Evolutionary conservation across 768 basidiomycete genomes (phyloP).

Genomic region (Rhodotorula toruloides): DNA sequence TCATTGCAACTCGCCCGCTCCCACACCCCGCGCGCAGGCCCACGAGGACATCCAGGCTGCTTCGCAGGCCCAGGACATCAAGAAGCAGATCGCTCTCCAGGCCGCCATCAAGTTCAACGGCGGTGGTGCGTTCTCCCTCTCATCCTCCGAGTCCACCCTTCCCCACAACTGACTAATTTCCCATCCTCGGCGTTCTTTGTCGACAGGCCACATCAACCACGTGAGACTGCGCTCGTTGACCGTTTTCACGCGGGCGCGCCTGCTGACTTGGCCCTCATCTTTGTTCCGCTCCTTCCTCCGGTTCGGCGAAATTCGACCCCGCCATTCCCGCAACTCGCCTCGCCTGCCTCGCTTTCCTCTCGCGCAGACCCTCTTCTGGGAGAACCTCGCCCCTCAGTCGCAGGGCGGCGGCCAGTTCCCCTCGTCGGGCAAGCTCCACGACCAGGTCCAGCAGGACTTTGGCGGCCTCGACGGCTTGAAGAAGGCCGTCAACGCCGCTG

Average conservation of each 20-base stretch:
- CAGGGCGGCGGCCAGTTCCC: slow-evolving; percentile 54
- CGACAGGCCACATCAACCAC: slow-evolving; percentile 79
- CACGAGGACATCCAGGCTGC: slow-evolving; percentile 70
- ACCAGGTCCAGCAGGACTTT: slow-evolving; percentile 72
- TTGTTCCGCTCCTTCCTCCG: no score
- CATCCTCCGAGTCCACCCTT: background rate
- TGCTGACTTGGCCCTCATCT: no score
- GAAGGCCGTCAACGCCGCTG: slow-evolving; percentile 75
- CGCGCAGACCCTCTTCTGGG: slow-evolving; percentile 77
- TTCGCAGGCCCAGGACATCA: slow-evolving; percentile 54
- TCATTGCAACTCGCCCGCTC: background rate
- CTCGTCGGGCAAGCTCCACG: slow-evolving; percentile 55
- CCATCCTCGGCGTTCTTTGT: background rate
- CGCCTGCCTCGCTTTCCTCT: background rate
- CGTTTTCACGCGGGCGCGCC: no score
- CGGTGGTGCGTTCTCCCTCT: slow-evolving; percentile 53
- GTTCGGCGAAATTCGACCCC: no score
- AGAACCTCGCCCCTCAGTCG: slow-evolving; percentile 75
- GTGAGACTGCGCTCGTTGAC: slow-evolving; percentile 44
- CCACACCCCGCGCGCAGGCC: slow-evolving; percentile 49
- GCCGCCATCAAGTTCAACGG: slow-evolving; percentile 94
- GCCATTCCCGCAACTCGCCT: accelerated
- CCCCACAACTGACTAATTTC: slow-evolving; percentile 1
- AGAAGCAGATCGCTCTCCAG: slow-evolving; percentile 76
- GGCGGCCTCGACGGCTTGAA: slow-evolving; percentile 83